phyloP scores from a whole-genome alignment of 2,329 filamentous ascomycete species.

The Daldinia eschscholtzii region DNA sequence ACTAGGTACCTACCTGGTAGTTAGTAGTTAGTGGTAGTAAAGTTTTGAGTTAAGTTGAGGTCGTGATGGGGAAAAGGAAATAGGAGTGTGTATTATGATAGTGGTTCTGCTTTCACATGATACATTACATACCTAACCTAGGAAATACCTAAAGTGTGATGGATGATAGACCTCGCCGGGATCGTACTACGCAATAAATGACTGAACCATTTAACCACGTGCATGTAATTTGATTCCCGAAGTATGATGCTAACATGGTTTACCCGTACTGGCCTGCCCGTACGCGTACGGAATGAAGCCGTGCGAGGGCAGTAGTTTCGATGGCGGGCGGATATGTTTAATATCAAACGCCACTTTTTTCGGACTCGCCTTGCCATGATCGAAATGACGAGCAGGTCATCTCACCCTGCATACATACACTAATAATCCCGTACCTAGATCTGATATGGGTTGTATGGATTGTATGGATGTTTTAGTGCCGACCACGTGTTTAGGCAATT shows the following conservation, averaged over 20 bases:
- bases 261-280: conserved; percentile 10
- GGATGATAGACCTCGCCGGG: conserved; percentile 22
- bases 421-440: conserved; percentile 38
- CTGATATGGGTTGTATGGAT: conserved; percentile 11
- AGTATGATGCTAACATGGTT: conserved; percentile 10
- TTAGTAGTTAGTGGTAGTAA: neutral
- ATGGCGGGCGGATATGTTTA: conserved; percentile 35
- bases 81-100: neutral
- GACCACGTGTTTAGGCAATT: conserved; percentile 42
- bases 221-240: conserved; percentile 40
- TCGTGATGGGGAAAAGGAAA: conserved; percentile 4
- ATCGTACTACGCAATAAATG: neutral
- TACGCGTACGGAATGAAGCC: conserved; percentile 33
- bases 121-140: conserved; percentile 1
- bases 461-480: conserved; percentile 27
- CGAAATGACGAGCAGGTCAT: conserved; percentile 39
- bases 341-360: conserved; percentile 32
- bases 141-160: conserved; percentile 31
- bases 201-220: conserved; percentile 42
- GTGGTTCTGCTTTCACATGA: conserved; percentile 34
- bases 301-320: conserved; percentile 22
- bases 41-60: neutral
- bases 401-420: conserved; percentile 29
- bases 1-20: no score
- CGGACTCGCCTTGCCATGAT: conserved; percentile 27